phyloP scores from a whole-genome alignment of 106 monocot genomes.

The Dendrobium nobile region DNA sequence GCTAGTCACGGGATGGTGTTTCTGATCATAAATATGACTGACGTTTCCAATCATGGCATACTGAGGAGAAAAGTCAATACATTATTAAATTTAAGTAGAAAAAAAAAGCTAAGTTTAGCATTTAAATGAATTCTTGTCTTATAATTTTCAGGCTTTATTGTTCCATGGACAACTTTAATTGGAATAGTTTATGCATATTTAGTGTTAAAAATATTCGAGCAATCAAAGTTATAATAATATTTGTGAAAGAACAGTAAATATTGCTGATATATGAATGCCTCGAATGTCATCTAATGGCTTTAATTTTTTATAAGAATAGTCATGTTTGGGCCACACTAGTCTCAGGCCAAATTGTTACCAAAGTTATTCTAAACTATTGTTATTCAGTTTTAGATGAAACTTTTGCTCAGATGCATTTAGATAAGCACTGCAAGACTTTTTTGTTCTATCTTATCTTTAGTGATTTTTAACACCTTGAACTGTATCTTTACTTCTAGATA shows the following conservation, averaged over 20 bases:
- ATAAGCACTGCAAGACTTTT: neutral
- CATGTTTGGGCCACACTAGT: neutral
- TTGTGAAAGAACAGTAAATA: no score
- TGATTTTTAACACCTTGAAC: neutral
- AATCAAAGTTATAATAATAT: no score
- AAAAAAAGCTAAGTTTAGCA: neutral
- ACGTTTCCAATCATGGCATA: neutral
- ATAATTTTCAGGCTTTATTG: no score
- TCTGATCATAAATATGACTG: neutral
- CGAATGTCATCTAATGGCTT: no score
- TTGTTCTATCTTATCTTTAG: neutral
- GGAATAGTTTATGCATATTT: neutral
- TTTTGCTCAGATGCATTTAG: no score
- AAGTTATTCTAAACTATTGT: neutral
- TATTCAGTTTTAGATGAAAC: neutral
- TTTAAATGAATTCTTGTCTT: neutral
- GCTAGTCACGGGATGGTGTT: neutral
- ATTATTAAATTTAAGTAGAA: neutral
- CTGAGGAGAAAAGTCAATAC: neutral
- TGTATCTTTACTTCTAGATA: conserved; percentile 40
- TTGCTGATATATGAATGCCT: no score
- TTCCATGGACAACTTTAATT: no score
- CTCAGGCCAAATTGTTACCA: neutral
- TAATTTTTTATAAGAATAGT: no score
- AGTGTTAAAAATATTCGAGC: no score